Evolutionary conservation across 2,329 filamentous ascomycete genomes (phyloP).

Genomic region (Zymoseptoria pseudotritici): DNA sequence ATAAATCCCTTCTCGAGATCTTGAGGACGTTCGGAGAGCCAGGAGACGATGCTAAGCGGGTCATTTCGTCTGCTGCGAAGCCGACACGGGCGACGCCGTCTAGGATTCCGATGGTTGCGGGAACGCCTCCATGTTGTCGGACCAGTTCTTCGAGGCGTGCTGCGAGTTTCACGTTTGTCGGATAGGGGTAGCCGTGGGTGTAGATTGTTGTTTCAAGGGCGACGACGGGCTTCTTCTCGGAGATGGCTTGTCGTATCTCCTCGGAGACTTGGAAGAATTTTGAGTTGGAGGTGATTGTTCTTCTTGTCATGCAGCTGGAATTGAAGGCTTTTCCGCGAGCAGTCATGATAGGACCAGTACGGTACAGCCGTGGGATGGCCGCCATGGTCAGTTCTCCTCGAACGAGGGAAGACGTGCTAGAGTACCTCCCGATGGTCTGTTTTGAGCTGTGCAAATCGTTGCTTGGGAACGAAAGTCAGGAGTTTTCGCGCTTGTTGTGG

Average conservation of each 20-base stretch:
- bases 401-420: too few species aligned
- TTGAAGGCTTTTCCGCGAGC: neutral
- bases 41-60: slow-evolving; percentile 58
- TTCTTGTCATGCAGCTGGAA: neutral
- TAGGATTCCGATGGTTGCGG: slow-evolving; percentile 84
- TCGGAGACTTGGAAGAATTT: slow-evolving; percentile 61
- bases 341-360: slow-evolving; percentile 9
- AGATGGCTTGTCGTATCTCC: slow-evolving; percentile 72
- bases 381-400: neutral
- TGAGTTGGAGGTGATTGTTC: slow-evolving; percentile 9
- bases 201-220: slow-evolving; percentile 96
- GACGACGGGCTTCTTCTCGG: slow-evolving; percentile 71
- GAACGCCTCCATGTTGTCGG: slow-evolving; percentile 70
- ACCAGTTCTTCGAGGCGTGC: slow-evolving; percentile 73
- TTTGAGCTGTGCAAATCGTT: too few species aligned
- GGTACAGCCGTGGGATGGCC: slow-evolving; percentile 13
- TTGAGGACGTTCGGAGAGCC: slow-evolving; percentile 57
- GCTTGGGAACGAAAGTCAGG: too few species aligned
- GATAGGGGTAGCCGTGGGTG: slow-evolving; percentile 74
- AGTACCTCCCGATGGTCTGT: too few species aligned
- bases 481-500: too few species aligned
- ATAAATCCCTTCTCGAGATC: slow-evolving; percentile 78
- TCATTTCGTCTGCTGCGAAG: slow-evolving; percentile 63
- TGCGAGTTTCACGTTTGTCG: slow-evolving; percentile 68
- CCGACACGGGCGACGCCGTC: slow-evolving; percentile 78